Evolutionary conservation across 1,284 basidiomycete genomes (phyloP).

Genomic region (Cerrena zonata): DNA sequence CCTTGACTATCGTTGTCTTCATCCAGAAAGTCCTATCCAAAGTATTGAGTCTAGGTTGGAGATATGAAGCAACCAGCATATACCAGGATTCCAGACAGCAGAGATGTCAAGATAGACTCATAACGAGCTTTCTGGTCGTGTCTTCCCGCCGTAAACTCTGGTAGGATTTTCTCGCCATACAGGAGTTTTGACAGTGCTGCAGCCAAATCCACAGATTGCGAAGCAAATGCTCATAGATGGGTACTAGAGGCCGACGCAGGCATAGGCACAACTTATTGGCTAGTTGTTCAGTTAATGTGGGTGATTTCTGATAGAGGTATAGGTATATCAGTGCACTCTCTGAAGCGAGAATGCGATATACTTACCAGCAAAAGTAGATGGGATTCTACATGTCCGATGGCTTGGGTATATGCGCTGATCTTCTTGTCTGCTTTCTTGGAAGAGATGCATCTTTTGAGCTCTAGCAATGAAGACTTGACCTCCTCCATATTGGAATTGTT

Average conservation of each 20-base stretch:
- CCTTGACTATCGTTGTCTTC: constrained; percentile 14
- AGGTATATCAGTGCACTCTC: background rate
- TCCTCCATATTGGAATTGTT: background rate
- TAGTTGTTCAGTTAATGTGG: constrained; percentile 15
- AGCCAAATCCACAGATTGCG: constrained; percentile 23
- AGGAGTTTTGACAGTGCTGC: constrained; percentile 22
- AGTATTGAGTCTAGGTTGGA: background rate
- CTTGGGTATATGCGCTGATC: constrained; percentile 4
- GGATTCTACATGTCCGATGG: constrained; percentile 16
- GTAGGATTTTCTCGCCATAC: constrained; percentile 25
- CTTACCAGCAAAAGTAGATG: constrained; percentile 24
- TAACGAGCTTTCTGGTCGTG: constrained; percentile 21
- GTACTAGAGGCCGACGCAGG: constrained; percentile 23
- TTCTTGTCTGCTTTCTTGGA: background rate
- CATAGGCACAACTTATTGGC: constrained; percentile 17
- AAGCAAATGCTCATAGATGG: constrained; percentile 23
- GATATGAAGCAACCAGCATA: background rate
- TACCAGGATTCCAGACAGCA: constrained; percentile 31
- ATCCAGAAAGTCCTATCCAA: constrained; percentile 24
- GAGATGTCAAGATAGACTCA: constrained; percentile 24
- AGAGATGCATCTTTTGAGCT: background rate
- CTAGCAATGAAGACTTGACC: background rate
- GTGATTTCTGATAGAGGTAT: constrained; percentile 17
- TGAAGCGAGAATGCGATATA: background rate
- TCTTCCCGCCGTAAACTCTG: constrained; percentile 16